These are phyloP conservation scores for Dimocarpus longan DNA, from an alignment of 345 rosid genomes.

Conservation along the genomic window DNA sequence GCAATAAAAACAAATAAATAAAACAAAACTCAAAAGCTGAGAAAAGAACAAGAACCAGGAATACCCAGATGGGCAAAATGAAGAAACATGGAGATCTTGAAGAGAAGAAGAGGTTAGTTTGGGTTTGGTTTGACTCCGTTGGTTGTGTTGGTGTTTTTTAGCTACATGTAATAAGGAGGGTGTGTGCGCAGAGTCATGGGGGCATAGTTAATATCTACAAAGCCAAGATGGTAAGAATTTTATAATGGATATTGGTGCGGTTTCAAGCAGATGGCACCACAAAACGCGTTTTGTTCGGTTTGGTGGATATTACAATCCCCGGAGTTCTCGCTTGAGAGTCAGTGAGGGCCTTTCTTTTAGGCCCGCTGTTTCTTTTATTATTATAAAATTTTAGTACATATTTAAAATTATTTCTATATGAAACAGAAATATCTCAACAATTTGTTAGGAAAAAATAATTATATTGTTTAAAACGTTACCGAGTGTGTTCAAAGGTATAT, in stretches of 20 bases:
- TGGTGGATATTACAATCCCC: neutral
- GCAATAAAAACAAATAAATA: neutral
- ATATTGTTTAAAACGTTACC: no score
- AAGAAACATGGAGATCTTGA: slow-evolving; percentile 19
- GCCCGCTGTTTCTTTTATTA: no score
- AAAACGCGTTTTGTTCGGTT: slow-evolving; percentile 6
- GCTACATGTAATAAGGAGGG: neutral
- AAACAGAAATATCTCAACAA: no score
- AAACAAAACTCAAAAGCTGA: neutral
- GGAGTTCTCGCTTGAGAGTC: neutral
- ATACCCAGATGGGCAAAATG: slow-evolving; percentile 24
- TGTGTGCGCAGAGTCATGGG: neutral
- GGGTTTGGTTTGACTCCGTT: neutral
- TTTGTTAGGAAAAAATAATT: no score
- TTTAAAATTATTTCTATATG: no score
- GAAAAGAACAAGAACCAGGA: neutral
- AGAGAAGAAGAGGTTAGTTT: neutral
- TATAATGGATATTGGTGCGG: neutral
- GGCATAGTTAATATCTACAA: neutral
- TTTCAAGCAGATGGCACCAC: neutral
- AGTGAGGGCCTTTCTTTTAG: neutral
- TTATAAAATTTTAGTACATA: no score
- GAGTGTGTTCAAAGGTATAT: no score
- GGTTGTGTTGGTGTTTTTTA: neutral
- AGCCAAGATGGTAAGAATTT: neutral